These are phyloP conservation scores for Fusarium sp. DNA, from an alignment of 2,329 filamentous ascomycete genomes.

Conservation along the genomic window DNA sequence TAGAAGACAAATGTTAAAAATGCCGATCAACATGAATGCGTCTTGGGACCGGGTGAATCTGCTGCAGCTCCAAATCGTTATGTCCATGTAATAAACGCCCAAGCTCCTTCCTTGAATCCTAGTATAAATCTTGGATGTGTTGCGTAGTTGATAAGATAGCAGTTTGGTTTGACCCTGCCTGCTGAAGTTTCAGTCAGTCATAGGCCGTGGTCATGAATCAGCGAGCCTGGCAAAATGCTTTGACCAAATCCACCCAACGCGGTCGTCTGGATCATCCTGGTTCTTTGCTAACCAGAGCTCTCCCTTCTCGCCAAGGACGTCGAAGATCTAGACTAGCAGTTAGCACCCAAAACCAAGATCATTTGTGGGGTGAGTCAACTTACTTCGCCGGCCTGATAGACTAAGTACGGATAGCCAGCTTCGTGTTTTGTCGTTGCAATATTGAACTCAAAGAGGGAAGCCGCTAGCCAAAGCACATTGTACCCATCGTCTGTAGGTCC, in stretches of 20 bases:
- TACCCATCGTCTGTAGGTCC: slow-evolving; percentile 63
- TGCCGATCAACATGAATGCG: slow-evolving; percentile 19
- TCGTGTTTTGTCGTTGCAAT: slow-evolving; percentile 92
- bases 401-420: slow-evolving; percentile 93
- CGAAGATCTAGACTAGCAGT: slow-evolving; percentile 68
- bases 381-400: slow-evolving; percentile 92
- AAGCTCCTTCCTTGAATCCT: slow-evolving; percentile 33
- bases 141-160: slow-evolving; percentile 27
- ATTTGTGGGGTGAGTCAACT: slow-evolving; percentile 39
- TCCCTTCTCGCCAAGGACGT: slow-evolving; percentile 94
- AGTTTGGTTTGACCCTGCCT: slow-evolving; percentile 19
- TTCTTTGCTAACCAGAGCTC: slow-evolving; percentile 98
- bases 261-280: slow-evolving; percentile 82
- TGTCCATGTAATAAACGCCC: slow-evolving; percentile 39
- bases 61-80: slow-evolving; percentile 29
- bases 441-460: slow-evolving; percentile 95
- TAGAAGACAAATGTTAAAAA: slow-evolving; percentile 28
- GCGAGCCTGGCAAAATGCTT: slow-evolving; percentile 87
- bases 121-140: slow-evolving; percentile 39
- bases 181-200: slow-evolving; percentile 15
- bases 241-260: slow-evolving; percentile 98
- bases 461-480: slow-evolving; percentile 87
- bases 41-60: slow-evolving; percentile 16
- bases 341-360: not conserved
- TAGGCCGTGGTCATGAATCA: slow-evolving; percentile 51